These are phyloP conservation scores for Pseudopyrenochaeta lycopersici DNA, from an alignment of 2,329 filamentous ascomycete species.

Conservation along the genomic window DNA sequence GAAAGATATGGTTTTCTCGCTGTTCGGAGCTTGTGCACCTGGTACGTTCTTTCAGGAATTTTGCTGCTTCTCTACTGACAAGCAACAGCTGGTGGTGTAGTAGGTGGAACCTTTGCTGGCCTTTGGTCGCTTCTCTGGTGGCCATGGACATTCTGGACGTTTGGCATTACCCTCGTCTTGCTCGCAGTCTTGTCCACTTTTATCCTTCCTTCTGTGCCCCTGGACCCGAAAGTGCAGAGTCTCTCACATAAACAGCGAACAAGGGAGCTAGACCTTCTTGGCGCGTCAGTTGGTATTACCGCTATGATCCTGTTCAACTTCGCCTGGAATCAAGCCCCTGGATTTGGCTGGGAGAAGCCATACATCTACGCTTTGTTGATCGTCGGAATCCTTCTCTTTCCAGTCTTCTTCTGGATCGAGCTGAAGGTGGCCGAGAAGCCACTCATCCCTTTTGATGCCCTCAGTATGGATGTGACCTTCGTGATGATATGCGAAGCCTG, in stretches of 20 bases:
- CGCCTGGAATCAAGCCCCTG: slow-evolving; percentile 71
- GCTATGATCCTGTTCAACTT: slow-evolving; percentile 70
- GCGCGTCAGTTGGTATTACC: slow-evolving; percentile 60
- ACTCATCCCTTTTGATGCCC: slow-evolving; percentile 65
- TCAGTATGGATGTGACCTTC: slow-evolving; percentile 61
- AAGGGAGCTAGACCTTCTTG: slow-evolving; percentile 54
- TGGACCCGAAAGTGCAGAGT: slow-evolving; percentile 18
- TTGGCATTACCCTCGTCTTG: slow-evolving; percentile 50
- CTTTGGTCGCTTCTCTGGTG: slow-evolving; percentile 59
- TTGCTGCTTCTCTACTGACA: slow-evolving; percentile 3
- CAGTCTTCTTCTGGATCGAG: slow-evolving; percentile 65
- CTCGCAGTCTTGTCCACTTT: slow-evolving; percentile 50
- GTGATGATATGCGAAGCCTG: slow-evolving; percentile 64
- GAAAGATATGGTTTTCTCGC: slow-evolving; percentile 68
- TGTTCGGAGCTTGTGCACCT: slow-evolving; percentile 61
- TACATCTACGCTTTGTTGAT: slow-evolving; percentile 68
- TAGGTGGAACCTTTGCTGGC: slow-evolving; percentile 53
- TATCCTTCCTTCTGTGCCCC: slow-evolving; percentile 50
- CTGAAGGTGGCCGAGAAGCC: slow-evolving; percentile 57
- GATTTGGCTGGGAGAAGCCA: slow-evolving; percentile 65
- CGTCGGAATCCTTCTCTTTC: slow-evolving; percentile 63
- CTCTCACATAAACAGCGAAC: slow-evolving; percentile 32
- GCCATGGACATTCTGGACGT: slow-evolving; percentile 62
- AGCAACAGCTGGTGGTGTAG: slow-evolving; percentile 45
- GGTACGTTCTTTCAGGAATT: slow-evolving; percentile 17